A percentile compares a stretch with the other conserved stretches of the same genome.
These are phyloP conservation scores for Populus hybrid DNA, from an alignment of 441 rosid species.

Conservation along the genomic window DNA sequence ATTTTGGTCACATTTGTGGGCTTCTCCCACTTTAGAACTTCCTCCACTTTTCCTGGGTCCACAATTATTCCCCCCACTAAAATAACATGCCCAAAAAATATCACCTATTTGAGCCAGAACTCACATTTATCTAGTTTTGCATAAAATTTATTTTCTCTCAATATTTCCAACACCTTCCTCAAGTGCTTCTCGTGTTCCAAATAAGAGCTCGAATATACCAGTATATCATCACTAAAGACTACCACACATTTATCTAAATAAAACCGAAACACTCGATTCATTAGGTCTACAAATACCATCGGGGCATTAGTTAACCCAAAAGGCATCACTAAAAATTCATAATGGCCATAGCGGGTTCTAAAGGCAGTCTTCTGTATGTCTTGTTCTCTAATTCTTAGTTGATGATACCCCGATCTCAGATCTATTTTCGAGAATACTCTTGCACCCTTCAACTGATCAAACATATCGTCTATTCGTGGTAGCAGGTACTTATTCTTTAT, in stretches of 20 bases:
- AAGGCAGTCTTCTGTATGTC: not conserved
- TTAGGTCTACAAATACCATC: not conserved
- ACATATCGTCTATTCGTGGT: not conserved
- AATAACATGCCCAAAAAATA: not conserved
- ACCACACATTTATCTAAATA: not conserved
- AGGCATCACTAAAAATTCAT: not conserved
- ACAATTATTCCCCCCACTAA: not conserved
- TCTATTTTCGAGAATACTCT: not conserved
- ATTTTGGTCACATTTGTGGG: not conserved
- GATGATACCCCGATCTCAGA: not conserved
- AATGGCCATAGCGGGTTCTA: not conserved
- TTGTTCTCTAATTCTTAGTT: not conserved
- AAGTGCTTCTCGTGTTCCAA: not conserved
- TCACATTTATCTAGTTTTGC: not conserved
- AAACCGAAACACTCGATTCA: not conserved
- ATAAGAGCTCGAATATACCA: not conserved
- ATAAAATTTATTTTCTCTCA: not conserved
- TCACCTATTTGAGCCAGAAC: not conserved
- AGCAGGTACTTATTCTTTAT: not conserved
- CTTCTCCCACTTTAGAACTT: not conserved
- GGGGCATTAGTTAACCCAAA: not conserved
- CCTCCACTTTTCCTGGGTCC: not conserved
- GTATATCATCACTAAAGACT: not conserved
- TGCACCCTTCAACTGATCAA: not conserved
- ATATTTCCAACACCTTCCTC: not conserved